Percentiles rank a stretch among this genome's conserved stretches.
Conservation (phyloP, 208 protist genomes). For the Leishmania amazonensis region DNA sequence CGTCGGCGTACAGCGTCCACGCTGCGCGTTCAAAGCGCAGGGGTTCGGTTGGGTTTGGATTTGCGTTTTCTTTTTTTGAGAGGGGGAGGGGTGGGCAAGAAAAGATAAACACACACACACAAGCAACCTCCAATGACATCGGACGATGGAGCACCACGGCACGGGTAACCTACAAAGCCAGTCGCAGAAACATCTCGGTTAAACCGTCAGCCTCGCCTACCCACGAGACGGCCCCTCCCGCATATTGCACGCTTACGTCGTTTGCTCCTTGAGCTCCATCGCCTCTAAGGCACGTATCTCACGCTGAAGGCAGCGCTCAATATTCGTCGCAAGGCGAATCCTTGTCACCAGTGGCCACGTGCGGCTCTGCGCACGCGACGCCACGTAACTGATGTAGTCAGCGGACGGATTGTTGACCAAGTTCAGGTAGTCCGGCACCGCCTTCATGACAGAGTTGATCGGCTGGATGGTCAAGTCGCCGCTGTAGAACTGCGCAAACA, state of each 20-base stretch:
- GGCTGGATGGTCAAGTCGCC: slow-evolving; percentile 77
- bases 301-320: slow-evolving; percentile 46
- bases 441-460: slow-evolving; percentile 45
- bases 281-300: slow-evolving; percentile 36
- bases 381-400: slow-evolving; percentile 65
- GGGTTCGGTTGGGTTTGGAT: background rate
- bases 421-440: slow-evolving; percentile 65
- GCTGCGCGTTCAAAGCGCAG: background rate
- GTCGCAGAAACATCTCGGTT: background rate
- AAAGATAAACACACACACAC: background rate
- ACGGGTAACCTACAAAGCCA: background rate
- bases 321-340: slow-evolving; percentile 44
- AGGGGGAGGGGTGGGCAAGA: no score
- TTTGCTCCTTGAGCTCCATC: background rate
- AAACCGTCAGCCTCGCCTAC: background rate
- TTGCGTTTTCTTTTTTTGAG: background rate
- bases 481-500: slow-evolving; percentile 61
- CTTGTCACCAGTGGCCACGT: slow-evolving; percentile 71
- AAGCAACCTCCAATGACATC: background rate
- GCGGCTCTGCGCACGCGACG: slow-evolving; percentile 40
- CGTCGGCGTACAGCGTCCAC: no score
- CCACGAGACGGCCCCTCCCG: background rate
- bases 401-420: slow-evolving; percentile 65
- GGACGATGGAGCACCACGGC: background rate
- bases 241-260: background rate